Percentiles rank a stretch among this genome's conserved stretches.
phyloP scores from a whole-genome alignment of 495 filamentous ascomycete species.

The Annulohypoxylon stygium region DNA sequence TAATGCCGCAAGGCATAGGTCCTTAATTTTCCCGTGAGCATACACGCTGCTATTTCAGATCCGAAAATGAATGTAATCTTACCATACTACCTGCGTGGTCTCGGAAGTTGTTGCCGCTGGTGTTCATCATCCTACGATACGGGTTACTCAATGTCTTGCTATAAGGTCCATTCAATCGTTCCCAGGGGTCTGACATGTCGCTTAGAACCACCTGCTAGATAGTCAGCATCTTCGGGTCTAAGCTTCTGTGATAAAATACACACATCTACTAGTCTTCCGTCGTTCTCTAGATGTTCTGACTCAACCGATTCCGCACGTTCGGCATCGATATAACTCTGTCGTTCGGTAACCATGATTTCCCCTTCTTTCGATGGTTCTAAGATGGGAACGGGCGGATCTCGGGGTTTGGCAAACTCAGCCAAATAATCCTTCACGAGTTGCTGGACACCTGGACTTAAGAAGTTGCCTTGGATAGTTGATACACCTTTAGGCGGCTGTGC shows the following conservation, averaged over 20 bases:
- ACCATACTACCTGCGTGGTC: constrained; percentile 98
- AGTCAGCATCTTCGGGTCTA: constrained; percentile 27
- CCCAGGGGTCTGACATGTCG: constrained; percentile 99
- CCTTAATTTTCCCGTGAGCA: constrained; percentile 64
- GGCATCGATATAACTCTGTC: constrained; percentile 67
- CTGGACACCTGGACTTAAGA: constrained; percentile 78
- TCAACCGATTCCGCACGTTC: constrained; percentile 58
- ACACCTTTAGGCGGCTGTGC: constrained; percentile 89
- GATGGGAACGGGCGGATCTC: constrained; percentile 30
- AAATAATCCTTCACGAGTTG: constrained; percentile 80
- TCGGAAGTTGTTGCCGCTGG: constrained; percentile 83
- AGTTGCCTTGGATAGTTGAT: constrained; percentile 93
- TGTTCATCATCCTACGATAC: constrained; percentile 99
- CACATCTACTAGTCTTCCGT: constrained; percentile 78
- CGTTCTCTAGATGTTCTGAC: constrained; percentile 46
- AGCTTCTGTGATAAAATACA: constrained; percentile 19
- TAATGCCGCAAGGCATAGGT: constrained; percentile 88
- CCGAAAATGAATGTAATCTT: constrained; percentile 47
- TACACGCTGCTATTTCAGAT: neutral
- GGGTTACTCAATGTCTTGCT: constrained; percentile 91
- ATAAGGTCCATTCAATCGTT: constrained; percentile 79
- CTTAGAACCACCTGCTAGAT: constrained; percentile 77
- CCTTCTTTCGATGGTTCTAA: constrained; percentile 33
- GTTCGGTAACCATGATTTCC: constrained; percentile 47
- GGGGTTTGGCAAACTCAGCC: constrained; percentile 67